Conservation (phyloP, 345 rosid species). For the Syzygium aqueum region DNA sequence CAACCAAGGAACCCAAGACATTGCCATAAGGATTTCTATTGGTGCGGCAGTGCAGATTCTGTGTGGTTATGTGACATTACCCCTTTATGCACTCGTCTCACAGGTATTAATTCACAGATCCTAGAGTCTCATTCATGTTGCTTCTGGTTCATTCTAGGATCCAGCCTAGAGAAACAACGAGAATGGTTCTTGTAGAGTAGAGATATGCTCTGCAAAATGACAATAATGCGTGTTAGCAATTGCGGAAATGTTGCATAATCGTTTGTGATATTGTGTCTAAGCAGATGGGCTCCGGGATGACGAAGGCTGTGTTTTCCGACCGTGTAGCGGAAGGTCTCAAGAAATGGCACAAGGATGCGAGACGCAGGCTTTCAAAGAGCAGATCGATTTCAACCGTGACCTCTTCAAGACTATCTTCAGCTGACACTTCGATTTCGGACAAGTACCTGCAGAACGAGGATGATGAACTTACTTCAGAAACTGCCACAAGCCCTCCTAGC, state of each 20-base stretch:
- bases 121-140: background rate
- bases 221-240: background rate
- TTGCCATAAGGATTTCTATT: slow-evolving; percentile 7
- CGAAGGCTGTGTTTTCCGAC: slow-evolving; percentile 2
- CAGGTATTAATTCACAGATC: slow-evolving; percentile 3
- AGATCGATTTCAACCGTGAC: background rate
- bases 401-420: background rate
- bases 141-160: background rate
- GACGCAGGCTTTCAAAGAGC: background rate
- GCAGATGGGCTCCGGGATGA: slow-evolving; percentile 20
- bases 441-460: background rate
- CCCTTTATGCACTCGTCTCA: slow-evolving; percentile 20
- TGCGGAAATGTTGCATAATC: background rate
- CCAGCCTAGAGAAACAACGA: background rate
- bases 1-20: slow-evolving; percentile 9
- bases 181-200: background rate
- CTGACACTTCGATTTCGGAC: background rate
- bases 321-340: slow-evolving; percentile 7
- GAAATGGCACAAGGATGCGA: slow-evolving; percentile 9
- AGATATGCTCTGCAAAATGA: background rate
- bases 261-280: background rate
- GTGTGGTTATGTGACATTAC: slow-evolving; percentile 21
- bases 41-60: slow-evolving; percentile 11
- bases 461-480: background rate
- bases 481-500: background rate